A percentile compares a stretch with the other conserved stretches of the same genome.
Evolutionary conservation across 2,329 filamentous ascomycete genomes (phyloP).

Genomic region (Nothophoma quercina): DNA sequence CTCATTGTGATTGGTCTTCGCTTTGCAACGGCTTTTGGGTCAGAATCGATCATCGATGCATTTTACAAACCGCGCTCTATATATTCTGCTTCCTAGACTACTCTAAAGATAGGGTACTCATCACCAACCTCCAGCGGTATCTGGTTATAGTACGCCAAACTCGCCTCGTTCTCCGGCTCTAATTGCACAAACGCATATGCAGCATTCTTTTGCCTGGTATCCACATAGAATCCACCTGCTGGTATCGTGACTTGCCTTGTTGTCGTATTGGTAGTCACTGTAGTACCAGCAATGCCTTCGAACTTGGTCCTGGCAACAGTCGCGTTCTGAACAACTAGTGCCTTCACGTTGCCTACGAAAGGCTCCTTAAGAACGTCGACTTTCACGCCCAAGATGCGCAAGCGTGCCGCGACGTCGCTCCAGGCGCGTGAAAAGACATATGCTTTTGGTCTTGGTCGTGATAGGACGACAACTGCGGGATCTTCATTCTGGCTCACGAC

Average conservation of each 20-base stretch:
- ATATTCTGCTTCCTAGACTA: background rate
- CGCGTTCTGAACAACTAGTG: conserved; percentile 26
- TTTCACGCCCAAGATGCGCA: conserved; percentile 30
- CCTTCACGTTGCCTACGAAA: conserved; percentile 28
- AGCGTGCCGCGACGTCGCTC: conserved; percentile 25
- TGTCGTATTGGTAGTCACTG: conserved; percentile 22
- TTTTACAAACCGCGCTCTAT: no score
- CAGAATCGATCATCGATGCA: no score
- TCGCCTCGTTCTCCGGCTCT: conserved; percentile 37
- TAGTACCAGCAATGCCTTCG: conserved; percentile 32
- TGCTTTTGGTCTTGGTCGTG: background rate
- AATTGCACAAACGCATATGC: conserved; percentile 33
- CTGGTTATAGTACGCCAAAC: conserved; percentile 31
- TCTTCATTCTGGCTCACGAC: background rate
- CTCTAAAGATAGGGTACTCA: conserved; percentile 24
- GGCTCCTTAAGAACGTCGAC: conserved; percentile 28
- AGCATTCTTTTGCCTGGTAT: conserved; percentile 35
- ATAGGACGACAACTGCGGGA: background rate
- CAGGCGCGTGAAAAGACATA: conserved; percentile 37
- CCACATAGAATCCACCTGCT: conserved; percentile 28
- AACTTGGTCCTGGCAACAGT: conserved; percentile 24
- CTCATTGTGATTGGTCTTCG: background rate
- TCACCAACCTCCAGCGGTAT: conserved; percentile 28
- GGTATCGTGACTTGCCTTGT: conserved; percentile 25
- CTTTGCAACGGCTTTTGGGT: background rate